Evolutionary conservation across 805 yeast species (phyloP).

Genomic region (Candida argentea): DNA sequence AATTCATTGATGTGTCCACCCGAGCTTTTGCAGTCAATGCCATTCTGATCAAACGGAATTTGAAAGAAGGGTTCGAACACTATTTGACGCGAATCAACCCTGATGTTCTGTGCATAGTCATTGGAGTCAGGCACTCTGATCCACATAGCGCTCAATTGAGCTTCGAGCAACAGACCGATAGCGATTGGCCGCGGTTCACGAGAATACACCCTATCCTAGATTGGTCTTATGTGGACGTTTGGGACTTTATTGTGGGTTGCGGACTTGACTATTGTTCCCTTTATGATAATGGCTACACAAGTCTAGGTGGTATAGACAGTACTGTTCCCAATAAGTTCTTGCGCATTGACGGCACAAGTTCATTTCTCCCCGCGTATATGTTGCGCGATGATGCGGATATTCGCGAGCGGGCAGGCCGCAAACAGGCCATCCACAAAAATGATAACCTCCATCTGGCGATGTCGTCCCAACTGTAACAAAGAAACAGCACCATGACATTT

Average conservation of each 20-base stretch:
- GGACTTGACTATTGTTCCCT: constrained; percentile 61
- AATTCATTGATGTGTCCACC: constrained; percentile 51
- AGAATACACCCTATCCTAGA: constrained; percentile 82
- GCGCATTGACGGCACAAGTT: constrained; percentile 7
- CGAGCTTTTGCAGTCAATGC: constrained; percentile 44
- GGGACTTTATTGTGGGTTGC: constrained; percentile 65
- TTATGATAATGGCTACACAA: constrained; percentile 81
- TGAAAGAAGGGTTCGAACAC: constrained; percentile 61
- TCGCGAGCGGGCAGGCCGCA: constrained; percentile 35
- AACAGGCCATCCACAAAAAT: too few relatives aligned
- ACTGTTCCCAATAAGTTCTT: constrained; percentile 65
- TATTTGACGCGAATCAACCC: constrained; percentile 44
- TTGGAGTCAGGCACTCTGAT: constrained; percentile 83
- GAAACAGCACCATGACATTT: too few relatives aligned
- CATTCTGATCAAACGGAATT: constrained; percentile 31
- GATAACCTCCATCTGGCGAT: not conserved
- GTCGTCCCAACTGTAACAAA: not conserved
- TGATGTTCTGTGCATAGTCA: constrained; percentile 60
- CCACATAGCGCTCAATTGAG: constrained; percentile 61
- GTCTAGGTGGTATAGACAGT: constrained; percentile 68
- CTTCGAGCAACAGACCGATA: constrained; percentile 68
- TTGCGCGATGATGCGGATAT: constrained; percentile 55
- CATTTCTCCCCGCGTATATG: constrained; percentile 44
- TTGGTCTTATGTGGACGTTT: constrained; percentile 77
- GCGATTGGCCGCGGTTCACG: constrained; percentile 82